Conservation (phyloP, 345 rosid genomes). For the Dimocarpus longan region DNA sequence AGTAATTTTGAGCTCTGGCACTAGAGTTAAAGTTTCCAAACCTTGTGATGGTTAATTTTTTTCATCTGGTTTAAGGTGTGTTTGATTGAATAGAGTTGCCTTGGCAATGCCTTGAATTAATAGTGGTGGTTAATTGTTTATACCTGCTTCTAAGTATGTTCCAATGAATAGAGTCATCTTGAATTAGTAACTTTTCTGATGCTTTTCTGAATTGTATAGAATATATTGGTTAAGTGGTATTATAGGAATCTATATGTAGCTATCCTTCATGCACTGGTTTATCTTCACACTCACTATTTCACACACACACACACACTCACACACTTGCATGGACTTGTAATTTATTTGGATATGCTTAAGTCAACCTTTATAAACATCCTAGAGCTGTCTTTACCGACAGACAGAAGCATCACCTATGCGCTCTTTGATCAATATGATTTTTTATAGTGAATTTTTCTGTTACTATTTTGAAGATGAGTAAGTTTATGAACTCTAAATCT, state of each 20-base stretch:
- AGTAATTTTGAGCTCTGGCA: not conserved
- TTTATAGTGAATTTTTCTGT: not conserved
- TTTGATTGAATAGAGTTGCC: not conserved
- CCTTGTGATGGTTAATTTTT: not conserved
- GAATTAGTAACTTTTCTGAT: not conserved
- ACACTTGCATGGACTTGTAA: not conserved
- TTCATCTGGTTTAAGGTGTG: not conserved
- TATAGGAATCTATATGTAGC: not conserved
- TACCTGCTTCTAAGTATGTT: not conserved
- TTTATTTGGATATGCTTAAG: not conserved
- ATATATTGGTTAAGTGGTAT: not conserved
- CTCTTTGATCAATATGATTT: conserved; percentile 4
- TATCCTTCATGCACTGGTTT: not conserved
- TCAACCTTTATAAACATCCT: not conserved
- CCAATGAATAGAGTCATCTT: not conserved
- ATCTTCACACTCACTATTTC: not conserved
- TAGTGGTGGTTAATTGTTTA: too few species aligned
- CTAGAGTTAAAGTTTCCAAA: not conserved
- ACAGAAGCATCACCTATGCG: not conserved
- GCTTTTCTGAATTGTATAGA: not conserved
- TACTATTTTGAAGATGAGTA: not conserved
- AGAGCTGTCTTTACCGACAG: not conserved
- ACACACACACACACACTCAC: not conserved
- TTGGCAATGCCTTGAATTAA: not conserved
- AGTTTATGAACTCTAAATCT: not conserved